Evolutionary conservation across 441 rosid species (phyloP).

Genomic region (Hypseocharis bilobata): DNA sequence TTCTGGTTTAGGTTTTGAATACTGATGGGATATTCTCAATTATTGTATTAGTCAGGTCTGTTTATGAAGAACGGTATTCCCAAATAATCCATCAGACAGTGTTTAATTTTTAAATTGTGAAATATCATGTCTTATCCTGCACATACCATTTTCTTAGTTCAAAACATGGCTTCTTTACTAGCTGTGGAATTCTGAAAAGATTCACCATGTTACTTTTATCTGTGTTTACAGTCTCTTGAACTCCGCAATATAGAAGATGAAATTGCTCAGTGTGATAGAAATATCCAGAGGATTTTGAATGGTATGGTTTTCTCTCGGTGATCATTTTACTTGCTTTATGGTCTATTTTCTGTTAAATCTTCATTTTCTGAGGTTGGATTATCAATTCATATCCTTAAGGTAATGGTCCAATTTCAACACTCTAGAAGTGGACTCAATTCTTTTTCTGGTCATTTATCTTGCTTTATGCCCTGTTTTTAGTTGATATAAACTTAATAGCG

Average conservation of each 20-base stretch:
- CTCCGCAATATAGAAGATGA: constrained; percentile 56
- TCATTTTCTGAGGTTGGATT: background rate
- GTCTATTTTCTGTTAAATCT: background rate
- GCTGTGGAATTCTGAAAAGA: constrained; percentile 1
- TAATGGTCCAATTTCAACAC: background rate
- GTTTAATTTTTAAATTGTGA: background rate
- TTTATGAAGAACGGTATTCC: background rate
- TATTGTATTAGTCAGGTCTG: background rate
- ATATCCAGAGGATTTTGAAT: constrained; percentile 39
- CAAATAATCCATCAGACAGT: background rate
- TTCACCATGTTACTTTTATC: constrained; percentile 5
- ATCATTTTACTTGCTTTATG: constrained; percentile 12
- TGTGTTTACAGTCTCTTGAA: constrained; percentile 48
- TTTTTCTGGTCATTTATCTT: background rate
- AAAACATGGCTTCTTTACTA: constrained; percentile 1
- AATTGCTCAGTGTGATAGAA: constrained; percentile 54
- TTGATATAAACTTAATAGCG: no score
- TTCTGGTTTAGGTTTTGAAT: background rate
- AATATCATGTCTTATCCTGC: background rate
- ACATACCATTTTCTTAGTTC: background rate
- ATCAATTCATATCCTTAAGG: background rate
- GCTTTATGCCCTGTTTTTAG: background rate
- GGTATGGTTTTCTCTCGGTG: constrained; percentile 27
- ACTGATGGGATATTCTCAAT: constrained; percentile 1
- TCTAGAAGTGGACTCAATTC: background rate